Percentiles rank a stretch among this genome's conserved stretches.
Evolutionary conservation across 1,284 basidiomycete species (phyloP).

Genomic region (Apiotrichum akiyoshidainum): DNA sequence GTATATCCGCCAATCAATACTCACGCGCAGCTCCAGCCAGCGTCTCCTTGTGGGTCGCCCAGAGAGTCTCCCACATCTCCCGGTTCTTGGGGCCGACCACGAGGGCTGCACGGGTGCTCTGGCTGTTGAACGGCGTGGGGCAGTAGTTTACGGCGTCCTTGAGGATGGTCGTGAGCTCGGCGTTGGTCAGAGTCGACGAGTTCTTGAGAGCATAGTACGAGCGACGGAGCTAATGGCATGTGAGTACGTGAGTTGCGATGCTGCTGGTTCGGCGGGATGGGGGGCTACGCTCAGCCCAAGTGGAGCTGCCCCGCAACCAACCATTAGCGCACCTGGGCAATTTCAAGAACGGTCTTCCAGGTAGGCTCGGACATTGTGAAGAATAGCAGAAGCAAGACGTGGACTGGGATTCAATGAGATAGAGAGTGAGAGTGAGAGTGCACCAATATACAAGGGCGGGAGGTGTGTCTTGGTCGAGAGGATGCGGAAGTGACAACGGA

Average conservation of each 20-base stretch:
- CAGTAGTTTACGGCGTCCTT: constrained; percentile 50
- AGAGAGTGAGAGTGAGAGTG: background rate
- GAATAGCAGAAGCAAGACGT: background rate
- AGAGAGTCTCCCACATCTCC: constrained; percentile 51
- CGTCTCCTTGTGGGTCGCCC: constrained; percentile 5
- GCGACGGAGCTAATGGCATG: constrained; percentile 38
- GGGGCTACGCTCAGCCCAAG: background rate
- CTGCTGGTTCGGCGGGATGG: no score
- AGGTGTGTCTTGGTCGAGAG: no score
- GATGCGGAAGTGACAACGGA: no score
- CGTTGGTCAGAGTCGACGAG: constrained; percentile 45
- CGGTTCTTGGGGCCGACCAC: constrained; percentile 50
- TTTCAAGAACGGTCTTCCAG: constrained; percentile 8
- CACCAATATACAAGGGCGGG: no score
- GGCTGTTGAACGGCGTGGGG: constrained; percentile 53
- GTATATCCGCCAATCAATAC: no score
- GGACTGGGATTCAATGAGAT: background rate
- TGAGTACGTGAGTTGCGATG: background rate
- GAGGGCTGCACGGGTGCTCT: constrained; percentile 51
- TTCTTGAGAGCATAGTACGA: constrained; percentile 50
- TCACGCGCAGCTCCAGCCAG: no score
- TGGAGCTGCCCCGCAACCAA: background rate
- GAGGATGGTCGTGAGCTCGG: constrained; percentile 49
- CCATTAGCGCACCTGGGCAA: background rate
- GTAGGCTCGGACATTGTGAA: background rate